These are phyloP conservation scores for Pyrus communis DNA, from an alignment of 306 rosid genomes.

Conservation along the genomic window DNA sequence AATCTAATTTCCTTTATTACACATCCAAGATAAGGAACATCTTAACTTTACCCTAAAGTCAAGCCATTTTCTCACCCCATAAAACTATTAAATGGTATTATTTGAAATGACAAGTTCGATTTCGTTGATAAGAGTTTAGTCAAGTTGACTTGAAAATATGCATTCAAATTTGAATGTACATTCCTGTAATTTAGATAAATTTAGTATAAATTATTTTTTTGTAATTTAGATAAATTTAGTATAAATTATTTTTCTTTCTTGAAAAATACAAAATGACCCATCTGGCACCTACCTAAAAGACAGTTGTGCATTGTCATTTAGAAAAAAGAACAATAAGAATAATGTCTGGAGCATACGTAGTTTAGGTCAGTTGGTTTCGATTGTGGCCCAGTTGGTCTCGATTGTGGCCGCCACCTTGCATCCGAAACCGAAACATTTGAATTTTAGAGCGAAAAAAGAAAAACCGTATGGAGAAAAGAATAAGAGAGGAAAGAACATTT, in stretches of 20 bases:
- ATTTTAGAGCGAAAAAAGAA: not conserved
- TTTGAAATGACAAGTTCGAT: not conserved
- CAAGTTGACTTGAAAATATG: not conserved
- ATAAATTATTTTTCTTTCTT: too few relatives aligned
- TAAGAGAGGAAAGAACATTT: not conserved
- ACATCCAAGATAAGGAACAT: constrained; percentile 5
- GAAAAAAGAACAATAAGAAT: too few relatives aligned
- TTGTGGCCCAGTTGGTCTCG: not conserved
- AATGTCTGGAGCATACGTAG: not conserved
- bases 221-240: too few relatives aligned
- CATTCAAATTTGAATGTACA: not conserved
- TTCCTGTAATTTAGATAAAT: too few relatives aligned
- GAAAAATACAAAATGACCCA: not conserved
- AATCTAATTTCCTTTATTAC: not conserved
- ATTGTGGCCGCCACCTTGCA: not conserved
- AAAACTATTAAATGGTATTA: not conserved
- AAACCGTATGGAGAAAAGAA: not conserved
- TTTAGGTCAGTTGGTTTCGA: too few relatives aligned
- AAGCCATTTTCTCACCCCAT: not conserved
- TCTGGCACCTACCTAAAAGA: not conserved
- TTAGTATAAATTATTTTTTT: too few relatives aligned
- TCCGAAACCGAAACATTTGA: not conserved
- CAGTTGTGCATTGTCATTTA: too few relatives aligned
- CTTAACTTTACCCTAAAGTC: constrained; percentile 24
- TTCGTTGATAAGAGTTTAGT: too few relatives aligned